phyloP scores from a whole-genome alignment of 495 filamentous ascomycete genomes.

The Hypoxylon perforatum region DNA sequence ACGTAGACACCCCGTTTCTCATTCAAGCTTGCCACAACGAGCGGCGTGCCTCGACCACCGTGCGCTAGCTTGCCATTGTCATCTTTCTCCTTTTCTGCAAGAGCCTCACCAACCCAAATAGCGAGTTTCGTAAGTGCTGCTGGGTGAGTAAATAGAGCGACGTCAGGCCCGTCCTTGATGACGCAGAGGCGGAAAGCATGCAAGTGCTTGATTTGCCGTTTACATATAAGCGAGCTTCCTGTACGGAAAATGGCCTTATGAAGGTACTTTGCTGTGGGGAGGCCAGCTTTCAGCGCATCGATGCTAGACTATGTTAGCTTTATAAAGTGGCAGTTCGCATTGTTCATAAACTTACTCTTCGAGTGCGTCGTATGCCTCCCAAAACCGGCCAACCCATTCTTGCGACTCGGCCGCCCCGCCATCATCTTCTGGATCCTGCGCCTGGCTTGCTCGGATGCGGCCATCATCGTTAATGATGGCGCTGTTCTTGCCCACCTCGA shows the following conservation, averaged over 20 bases:
- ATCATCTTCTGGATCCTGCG: slow-evolving; percentile 57
- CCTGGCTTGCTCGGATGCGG: slow-evolving; percentile 49
- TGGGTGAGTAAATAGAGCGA: slow-evolving; percentile 87
- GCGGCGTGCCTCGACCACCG: slow-evolving; percentile 78
- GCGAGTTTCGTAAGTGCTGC: slow-evolving; percentile 92
- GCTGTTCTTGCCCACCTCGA: slow-evolving; percentile 82
- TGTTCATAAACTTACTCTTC: slow-evolving; percentile 64
- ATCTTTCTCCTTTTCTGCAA: slow-evolving; percentile 87
- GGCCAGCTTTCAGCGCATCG: slow-evolving; percentile 76
- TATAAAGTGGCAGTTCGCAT: slow-evolving; percentile 24
- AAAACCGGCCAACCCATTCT: slow-evolving; percentile 83
- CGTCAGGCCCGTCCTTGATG: slow-evolving; percentile 93
- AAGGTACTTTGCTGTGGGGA: slow-evolving; percentile 87
- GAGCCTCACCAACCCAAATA: slow-evolving; percentile 92
- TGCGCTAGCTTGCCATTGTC: slow-evolving; percentile 72
- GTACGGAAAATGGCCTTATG: slow-evolving; percentile 94
- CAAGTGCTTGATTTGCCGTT: slow-evolving; percentile 91
- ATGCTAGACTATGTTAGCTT: slow-evolving; percentile 67
- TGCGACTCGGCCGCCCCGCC: slow-evolving; percentile 62
- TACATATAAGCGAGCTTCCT: slow-evolving; percentile 88
- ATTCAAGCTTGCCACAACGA: slow-evolving; percentile 90
- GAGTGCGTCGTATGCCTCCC: slow-evolving; percentile 92
- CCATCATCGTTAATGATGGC: slow-evolving; percentile 44
- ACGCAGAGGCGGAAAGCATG: slow-evolving; percentile 94
- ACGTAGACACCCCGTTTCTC: slow-evolving; percentile 89